Base-by-base conservation (phyloP, 2,329 filamentous ascomycete genomes). In the Cladosporium halotolerans region DNA sequence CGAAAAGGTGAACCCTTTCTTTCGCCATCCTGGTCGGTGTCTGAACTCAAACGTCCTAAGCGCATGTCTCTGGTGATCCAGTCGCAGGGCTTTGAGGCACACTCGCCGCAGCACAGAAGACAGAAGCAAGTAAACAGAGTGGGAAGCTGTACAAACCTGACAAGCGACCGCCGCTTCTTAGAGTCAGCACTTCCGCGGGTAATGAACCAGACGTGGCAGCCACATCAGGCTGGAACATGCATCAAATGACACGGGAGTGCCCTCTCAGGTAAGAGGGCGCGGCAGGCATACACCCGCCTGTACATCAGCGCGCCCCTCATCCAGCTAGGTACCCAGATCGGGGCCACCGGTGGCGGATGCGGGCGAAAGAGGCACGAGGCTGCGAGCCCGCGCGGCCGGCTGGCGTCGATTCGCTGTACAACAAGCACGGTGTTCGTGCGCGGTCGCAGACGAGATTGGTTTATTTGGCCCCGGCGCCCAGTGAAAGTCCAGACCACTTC, bases 381-480 rank as follows among this genome's bases (percentile, higher is more conserved):
- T 28, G n/a, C 4, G 14, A 19, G 16, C 44, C 44, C 44, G 44
- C 44, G 44, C 44, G 44, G 18, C 44, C n/a, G 13, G n/a, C 31
- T 36, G 38, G 34, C 38, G 48, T 31, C 40, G 13, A 44, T 31
- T 38, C n/a, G 40, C 31, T 16, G 14, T 44, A 33, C 40, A 23
- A n/a, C 39, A 43, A 36, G 48, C 48, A 44, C 48, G 32, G 40
- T 38, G 18, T 32, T 38, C 31, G 38, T 18, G 7, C 9, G 47
- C 47, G 47, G 48, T 51, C 23, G 10, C 47, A 50, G 40, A 44
- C 48, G 48, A 51, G 32, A 51, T 51, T 51, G 48, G 40, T 38
- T 43, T 36, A 42, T 51, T 36, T 44, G 40, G 40, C 40, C 32
- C 48, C 31, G 48, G 36, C 48, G 48, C 28, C 39, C 40, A 32